Evolutionary conservation across 1,139 yeast species (phyloP).

Genomic region (Entelexis sorbosivorans): DNA sequence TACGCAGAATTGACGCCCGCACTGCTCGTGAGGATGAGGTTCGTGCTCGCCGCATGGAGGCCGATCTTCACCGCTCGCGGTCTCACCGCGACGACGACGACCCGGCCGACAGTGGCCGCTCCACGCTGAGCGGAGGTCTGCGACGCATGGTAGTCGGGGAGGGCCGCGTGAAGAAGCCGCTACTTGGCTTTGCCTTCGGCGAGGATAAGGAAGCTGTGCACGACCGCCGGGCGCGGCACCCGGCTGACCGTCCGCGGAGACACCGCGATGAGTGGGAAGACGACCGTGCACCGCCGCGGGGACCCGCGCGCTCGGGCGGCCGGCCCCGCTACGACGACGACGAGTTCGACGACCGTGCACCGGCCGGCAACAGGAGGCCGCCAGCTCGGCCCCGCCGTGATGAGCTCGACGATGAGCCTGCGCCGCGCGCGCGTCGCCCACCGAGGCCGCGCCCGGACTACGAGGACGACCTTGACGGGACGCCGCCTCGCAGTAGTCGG

Average conservation of each 20-base stretch:
- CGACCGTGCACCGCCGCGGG: background rate
- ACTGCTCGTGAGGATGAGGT: conserved; percentile 32
- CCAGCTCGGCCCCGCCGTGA: background rate
- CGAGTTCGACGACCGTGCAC: background rate
- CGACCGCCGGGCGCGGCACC: background rate
- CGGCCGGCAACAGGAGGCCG: background rate
- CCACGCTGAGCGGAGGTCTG: background rate
- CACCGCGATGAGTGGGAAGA: conserved; percentile 9
- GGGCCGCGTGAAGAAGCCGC: conserved; percentile 14
- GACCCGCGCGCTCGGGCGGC: background rate
- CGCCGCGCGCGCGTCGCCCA: background rate
- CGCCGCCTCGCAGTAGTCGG: background rate
- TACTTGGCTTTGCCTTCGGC: conserved; percentile 16
- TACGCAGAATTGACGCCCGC: conserved; percentile 31
- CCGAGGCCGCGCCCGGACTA: background rate
- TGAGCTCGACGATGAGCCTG: background rate
- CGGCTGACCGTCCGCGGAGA: background rate
- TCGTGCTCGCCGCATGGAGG: conserved; percentile 30
- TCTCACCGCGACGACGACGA: conserved; percentile 26
- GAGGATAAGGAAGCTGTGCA: conserved; percentile 2
- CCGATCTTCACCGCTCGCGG: conserved; percentile 28
- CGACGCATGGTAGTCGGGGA: conserved; percentile 11
- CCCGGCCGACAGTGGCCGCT: conserved; percentile 16
- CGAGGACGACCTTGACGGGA: conserved; percentile 1
- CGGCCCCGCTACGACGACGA: conserved; percentile 2